These are phyloP conservation scores for Barbatosphaeria neglecta DNA, from an alignment of 495 filamentous ascomycete species.

Conservation along the genomic window DNA sequence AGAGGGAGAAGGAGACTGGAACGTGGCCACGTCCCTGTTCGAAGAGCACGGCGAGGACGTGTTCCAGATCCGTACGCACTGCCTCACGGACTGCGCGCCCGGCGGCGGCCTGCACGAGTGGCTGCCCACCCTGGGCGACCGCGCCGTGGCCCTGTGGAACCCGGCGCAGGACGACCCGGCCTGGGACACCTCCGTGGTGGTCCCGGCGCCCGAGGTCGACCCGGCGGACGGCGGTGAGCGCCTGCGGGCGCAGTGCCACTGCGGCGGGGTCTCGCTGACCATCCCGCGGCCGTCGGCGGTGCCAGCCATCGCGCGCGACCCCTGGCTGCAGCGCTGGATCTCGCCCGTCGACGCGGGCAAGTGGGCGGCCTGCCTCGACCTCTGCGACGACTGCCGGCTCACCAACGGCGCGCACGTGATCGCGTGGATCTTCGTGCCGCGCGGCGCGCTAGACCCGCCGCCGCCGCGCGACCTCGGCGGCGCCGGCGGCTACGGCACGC, in stretches of 20 bases:
- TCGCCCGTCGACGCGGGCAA: conserved; percentile 17
- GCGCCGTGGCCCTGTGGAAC: conserved; percentile 14
- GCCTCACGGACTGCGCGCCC: conserved; percentile 19
- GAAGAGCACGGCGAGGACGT: conserved; percentile 13
- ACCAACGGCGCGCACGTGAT: conserved; percentile 48
- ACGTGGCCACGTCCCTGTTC: conserved; percentile 19
- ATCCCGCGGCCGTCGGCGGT: conserved; percentile 22
- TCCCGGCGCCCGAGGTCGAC: conserved; percentile 6
- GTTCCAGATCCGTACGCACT: conserved; percentile 28
- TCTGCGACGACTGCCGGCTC: conserved; percentile 47
- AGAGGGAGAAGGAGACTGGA: conserved; percentile 14
- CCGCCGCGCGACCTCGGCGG: conserved; percentile 24
- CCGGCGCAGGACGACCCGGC: conserved; percentile 9
- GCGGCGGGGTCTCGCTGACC: conserved; percentile 33
- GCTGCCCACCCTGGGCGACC: conserved; percentile 26
- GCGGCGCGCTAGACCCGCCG: conserved; percentile 30
- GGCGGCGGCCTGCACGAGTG: conserved; percentile 28
- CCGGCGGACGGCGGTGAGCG: conserved; percentile 9
- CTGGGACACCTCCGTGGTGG: conserved; percentile 3
- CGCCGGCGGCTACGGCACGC: conserved; percentile 33
- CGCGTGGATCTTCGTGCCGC: conserved; percentile 52
- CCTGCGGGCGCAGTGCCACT: conserved; percentile 28
- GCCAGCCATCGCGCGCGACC: conserved; percentile 1
- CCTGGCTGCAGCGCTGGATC: conserved; percentile 4
- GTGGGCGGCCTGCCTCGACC: conserved; percentile 49